Conservation (phyloP, 2,329 filamentous ascomycete genomes). For the Nothophoma quercina region DNA sequence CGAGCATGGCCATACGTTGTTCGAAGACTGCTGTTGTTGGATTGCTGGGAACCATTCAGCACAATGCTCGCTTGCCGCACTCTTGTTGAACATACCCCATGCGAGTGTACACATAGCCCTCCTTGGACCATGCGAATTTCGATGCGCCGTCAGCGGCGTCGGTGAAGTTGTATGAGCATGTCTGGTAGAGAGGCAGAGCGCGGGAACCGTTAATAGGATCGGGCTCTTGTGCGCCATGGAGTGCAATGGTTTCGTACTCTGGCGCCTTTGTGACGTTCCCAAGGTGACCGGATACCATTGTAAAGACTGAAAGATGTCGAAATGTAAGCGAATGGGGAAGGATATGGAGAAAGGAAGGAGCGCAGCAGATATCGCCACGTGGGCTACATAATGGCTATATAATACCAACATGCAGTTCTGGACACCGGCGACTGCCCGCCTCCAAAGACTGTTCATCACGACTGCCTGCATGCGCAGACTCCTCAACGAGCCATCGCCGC, state of each 20-base stretch:
- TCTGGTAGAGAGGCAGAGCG: conserved; percentile 32
- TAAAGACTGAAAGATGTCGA: neutral
- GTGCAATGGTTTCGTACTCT: conserved; percentile 30
- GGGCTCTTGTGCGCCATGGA: conserved; percentile 33
- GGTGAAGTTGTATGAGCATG: conserved; percentile 38
- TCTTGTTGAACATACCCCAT: too few relatives aligned
- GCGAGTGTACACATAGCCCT: conserved; percentile 51
- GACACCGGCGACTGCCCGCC: neutral
- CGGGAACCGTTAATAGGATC: conserved; percentile 34
- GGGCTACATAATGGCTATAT: neutral
- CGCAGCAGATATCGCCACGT: neutral
- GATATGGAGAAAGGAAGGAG: neutral
- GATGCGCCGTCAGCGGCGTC: conserved; percentile 50
- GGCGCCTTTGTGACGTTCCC: conserved; percentile 32
- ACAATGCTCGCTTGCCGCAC: too few relatives aligned
- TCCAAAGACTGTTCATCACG: neutral
- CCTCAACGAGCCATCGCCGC: neutral
- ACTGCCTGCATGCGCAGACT: neutral
- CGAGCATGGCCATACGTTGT: conserved; percentile 44
- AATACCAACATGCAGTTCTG: neutral
- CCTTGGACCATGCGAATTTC: conserved; percentile 43
- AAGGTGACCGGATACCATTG: conserved; percentile 33
- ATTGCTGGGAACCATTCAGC: too few relatives aligned
- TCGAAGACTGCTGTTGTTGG: conserved; percentile 52
- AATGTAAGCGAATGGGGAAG: neutral